These are phyloP conservation scores for Przewalskia tangutica DNA, from an alignment of 257 asterid species.

Conservation along the genomic window DNA sequence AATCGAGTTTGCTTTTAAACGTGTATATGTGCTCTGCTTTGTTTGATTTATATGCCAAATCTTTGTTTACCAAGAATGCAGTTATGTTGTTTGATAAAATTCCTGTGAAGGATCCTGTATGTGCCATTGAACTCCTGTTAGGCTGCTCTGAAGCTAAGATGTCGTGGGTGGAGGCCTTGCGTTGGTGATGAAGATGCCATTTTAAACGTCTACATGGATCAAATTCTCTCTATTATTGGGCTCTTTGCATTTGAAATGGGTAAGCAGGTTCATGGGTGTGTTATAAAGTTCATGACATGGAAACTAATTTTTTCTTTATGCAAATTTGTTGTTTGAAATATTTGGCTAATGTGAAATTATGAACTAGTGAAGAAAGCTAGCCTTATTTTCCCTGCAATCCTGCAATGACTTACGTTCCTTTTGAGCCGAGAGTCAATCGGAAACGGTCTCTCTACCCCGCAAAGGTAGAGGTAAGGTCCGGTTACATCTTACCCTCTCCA, in stretches of 20 bases:
- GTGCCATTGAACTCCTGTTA: conserved; percentile 16
- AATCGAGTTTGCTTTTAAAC: conserved; percentile 2
- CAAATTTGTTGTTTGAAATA: conserved; percentile 68
- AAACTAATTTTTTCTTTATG: conserved; percentile 28
- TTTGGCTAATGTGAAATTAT: conserved; percentile 17
- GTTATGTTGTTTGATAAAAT: conserved; percentile 45
- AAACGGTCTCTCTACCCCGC: too few species aligned
- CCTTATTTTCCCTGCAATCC: too few species aligned
- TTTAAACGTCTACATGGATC: too few species aligned
- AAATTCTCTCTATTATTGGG: neutral
- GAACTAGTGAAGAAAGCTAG: too few species aligned
- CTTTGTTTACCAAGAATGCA: conserved; percentile 25
- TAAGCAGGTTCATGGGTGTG: too few species aligned
- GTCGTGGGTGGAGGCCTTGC: too few species aligned
- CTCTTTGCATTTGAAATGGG: neutral
- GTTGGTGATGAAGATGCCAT: too few species aligned
- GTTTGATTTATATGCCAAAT: conserved; percentile 27
- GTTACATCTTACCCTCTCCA: too few species aligned
- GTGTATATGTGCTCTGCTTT: neutral
- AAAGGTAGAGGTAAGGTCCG: too few species aligned
- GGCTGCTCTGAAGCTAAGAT: too few species aligned
- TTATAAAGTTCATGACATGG: neutral
- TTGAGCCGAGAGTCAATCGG: too few species aligned
- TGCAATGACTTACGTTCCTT: too few species aligned
- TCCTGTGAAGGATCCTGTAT: conserved; percentile 22